Evolutionary conservation across 2,329 filamentous ascomycete genomes (phyloP).

Genomic region (Aspergillus novofumigatus): DNA sequence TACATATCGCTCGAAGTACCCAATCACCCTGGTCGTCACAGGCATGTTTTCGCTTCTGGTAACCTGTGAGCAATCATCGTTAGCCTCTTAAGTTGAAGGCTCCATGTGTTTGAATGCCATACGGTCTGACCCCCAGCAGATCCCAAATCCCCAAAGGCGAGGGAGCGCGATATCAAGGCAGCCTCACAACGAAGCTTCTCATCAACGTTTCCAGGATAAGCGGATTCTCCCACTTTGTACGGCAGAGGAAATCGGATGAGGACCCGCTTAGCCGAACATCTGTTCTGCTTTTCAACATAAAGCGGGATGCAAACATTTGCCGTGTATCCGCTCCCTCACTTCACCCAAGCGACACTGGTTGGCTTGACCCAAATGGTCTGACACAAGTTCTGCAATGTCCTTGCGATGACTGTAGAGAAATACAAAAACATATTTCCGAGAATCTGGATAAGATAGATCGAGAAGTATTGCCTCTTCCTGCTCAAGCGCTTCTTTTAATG

Average conservation of each 20-base stretch:
- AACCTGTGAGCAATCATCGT: slow-evolving; percentile 7
- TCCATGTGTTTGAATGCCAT: slow-evolving; percentile 1
- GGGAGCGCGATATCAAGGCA: slow-evolving; percentile 36
- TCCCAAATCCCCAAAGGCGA: slow-evolving; percentile 31
- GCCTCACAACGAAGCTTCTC: slow-evolving; percentile 43
- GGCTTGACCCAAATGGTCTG: slow-evolving; percentile 8
- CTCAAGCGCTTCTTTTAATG: slow-evolving; percentile 10
- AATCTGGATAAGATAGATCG: slow-evolving; percentile 7
- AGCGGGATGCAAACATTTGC: slow-evolving; percentile 1
- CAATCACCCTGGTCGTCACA: slow-evolving; percentile 16
- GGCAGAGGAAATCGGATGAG: slow-evolving; percentile 24
- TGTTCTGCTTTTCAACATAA: background rate
- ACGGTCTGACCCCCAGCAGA: slow-evolving; percentile 27
- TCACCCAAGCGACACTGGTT: slow-evolving; percentile 1
- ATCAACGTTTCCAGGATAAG: slow-evolving; percentile 37
- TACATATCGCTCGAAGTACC: slow-evolving; percentile 18
- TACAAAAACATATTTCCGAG: slow-evolving; percentile 8
- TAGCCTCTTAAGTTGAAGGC: background rate
- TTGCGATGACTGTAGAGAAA: slow-evolving; percentile 8
- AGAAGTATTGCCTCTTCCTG: slow-evolving; percentile 14
- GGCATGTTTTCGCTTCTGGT: slow-evolving; percentile 12
- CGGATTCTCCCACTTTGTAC: slow-evolving; percentile 33
- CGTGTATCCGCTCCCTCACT: background rate
- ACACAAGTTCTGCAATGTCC: slow-evolving; percentile 7
- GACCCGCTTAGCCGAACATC: slow-evolving; percentile 15